These are phyloP conservation scores for Bremia lactucae DNA, from an alignment of 352 stramenopile species.

Conservation along the genomic window DNA sequence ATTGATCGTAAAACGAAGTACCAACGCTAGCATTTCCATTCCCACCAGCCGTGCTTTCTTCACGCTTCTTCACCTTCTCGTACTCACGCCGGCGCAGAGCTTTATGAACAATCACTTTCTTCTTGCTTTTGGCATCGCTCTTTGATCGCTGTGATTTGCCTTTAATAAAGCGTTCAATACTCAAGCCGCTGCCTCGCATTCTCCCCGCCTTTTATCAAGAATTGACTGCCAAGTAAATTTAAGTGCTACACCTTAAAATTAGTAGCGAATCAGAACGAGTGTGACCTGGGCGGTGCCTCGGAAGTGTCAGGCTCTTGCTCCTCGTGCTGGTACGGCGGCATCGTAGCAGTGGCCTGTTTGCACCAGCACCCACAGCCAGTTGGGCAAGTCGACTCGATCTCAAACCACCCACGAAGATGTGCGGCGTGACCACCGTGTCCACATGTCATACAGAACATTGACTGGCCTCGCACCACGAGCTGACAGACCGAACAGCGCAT, in stretches of 20 bases:
- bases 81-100: slow-evolving; percentile 67
- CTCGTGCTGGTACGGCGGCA: slow-evolving; percentile 20
- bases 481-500: slow-evolving; percentile 76
- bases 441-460: slow-evolving; percentile 81
- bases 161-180: slow-evolving; percentile 81
- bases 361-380: slow-evolving; percentile 82
- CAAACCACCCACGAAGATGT: slow-evolving; percentile 75
- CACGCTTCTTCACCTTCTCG: slow-evolving; percentile 71
- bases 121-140: slow-evolving; percentile 74
- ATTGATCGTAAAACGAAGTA: slow-evolving; percentile 71
- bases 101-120: slow-evolving; percentile 73
- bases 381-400: slow-evolving; percentile 54
- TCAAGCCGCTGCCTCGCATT: slow-evolving; percentile 71
- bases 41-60: slow-evolving; percentile 12
- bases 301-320: slow-evolving; percentile 22
- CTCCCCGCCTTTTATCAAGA: slow-evolving; percentile 8
- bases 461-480: slow-evolving; percentile 72
- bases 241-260: slow-evolving; percentile 3
- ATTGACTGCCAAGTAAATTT: slow-evolving; percentile 7
- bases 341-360: slow-evolving; percentile 55
- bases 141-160: slow-evolving; percentile 74
- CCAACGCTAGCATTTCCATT: slow-evolving; percentile 10
- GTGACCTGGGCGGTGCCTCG: slow-evolving; percentile 36
- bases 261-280: slow-evolving; percentile 44
- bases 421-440: slow-evolving; percentile 66